A percentile compares a stretch with the other conserved stretches of the same genome.
phyloP scores from a whole-genome alignment of 441 rosid genomes.

The Pelargonium hybrid region DNA sequence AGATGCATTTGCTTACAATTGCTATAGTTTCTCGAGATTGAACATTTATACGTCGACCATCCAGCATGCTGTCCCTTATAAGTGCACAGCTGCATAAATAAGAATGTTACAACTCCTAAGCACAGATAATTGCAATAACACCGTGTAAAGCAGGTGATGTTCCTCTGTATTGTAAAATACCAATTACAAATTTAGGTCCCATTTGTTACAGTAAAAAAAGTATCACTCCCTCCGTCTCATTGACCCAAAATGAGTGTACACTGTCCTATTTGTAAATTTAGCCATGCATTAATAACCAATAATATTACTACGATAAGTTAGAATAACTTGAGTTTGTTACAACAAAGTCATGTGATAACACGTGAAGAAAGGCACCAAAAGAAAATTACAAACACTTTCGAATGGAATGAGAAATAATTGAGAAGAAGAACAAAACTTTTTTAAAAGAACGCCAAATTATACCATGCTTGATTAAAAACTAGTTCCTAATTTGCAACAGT shows the following conservation, averaged over 20 bases:
- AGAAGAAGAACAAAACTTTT: neutral
- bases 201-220: neutral
- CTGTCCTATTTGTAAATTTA: no score
- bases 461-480: neutral
- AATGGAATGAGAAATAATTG: neutral
- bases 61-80: constrained; percentile 24
- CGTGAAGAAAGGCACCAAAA: no score
- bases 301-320: no score
- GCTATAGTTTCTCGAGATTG: constrained; percentile 24
- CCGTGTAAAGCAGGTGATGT: no score
- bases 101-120: neutral
- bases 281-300: no score
- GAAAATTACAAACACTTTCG: no score
- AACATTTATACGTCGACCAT: constrained; percentile 19
- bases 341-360: no score
- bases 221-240: neutral
- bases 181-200: neutral
- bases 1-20: constrained; percentile 33
- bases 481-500: no score
- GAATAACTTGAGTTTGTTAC: no score
- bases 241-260: no score
- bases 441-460: neutral
- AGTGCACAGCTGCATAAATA: constrained; percentile 30
- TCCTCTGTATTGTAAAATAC: neutral
- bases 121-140: neutral